Evolutionary conservation across 108 stramenopile species (phyloP).

Genomic region (Aurantiochytrium sp.): DNA sequence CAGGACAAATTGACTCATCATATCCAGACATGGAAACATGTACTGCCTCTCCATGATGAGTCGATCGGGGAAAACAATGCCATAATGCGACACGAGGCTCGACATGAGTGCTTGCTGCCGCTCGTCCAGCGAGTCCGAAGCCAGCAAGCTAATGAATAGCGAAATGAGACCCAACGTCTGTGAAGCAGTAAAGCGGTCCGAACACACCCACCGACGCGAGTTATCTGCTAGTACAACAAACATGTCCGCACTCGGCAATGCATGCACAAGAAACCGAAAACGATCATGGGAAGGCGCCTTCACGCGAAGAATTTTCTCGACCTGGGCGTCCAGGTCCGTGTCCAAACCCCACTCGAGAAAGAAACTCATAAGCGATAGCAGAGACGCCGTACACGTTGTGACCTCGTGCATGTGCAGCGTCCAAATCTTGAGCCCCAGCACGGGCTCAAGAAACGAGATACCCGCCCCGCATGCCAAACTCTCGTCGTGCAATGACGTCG

Average conservation of each 20-base stretch:
- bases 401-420: not conserved
- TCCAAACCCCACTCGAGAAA: not conserved
- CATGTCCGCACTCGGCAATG: not conserved
- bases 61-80: not conserved
- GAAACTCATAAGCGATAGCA: not conserved
- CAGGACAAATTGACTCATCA: not conserved
- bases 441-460: not conserved
- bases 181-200: not conserved
- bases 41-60: not conserved
- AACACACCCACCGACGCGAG: not conserved
- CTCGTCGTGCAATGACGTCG: not conserved
- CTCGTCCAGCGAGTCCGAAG: constrained; percentile 10
- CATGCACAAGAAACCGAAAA: not conserved
- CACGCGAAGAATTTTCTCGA: not conserved
- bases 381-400: not conserved
- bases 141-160: not conserved
- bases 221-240: not conserved
- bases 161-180: not conserved
- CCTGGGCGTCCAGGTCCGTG: not conserved
- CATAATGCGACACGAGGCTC: constrained; percentile 5
- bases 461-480: not conserved
- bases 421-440: not conserved
- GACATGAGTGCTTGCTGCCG: constrained; percentile 1
- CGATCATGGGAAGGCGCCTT: not conserved
- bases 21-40: not conserved